A percentile compares a stretch with the other conserved stretches of the same genome.
Evolutionary conservation across 1,139 yeast species (phyloP).

Genomic region (Taiozyma sp.): DNA sequence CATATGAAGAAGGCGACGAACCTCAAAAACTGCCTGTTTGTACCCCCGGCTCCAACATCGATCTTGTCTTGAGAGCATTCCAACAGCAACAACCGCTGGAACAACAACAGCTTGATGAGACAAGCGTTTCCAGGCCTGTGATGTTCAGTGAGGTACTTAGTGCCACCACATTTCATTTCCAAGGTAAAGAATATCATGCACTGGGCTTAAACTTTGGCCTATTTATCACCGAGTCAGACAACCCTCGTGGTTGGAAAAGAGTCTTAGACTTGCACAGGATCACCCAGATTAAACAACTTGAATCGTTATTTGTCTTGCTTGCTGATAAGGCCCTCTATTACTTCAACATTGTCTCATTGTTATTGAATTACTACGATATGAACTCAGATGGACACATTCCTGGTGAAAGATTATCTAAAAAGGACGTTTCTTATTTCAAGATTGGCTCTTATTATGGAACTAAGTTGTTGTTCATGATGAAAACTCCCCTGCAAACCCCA

Average conservation of each 20-base stretch:
- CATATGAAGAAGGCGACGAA: constrained; percentile 51
- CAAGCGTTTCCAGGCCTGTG: constrained; percentile 44
- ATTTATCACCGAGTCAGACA: constrained; percentile 31
- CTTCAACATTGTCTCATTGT: constrained; percentile 42
- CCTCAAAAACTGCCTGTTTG: constrained; percentile 55
- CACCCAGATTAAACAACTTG: constrained; percentile 56
- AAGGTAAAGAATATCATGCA: constrained; percentile 31
- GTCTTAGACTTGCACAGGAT: constrained; percentile 51
- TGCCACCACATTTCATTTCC: constrained; percentile 30
- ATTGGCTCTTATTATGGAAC: constrained; percentile 60
- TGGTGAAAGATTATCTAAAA: constrained; percentile 30
- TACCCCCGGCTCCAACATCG: constrained; percentile 59
- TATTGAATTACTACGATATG: constrained; percentile 23
- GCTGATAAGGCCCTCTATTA: constrained; percentile 56
- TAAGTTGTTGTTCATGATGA: constrained; percentile 31
- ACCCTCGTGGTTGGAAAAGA: constrained; percentile 47
- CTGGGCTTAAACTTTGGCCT: constrained; percentile 44
- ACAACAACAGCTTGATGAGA: constrained; percentile 10
- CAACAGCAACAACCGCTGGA: constrained; percentile 21
- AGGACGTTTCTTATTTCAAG: constrained; percentile 47
- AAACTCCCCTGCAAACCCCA: constrained; percentile 12
- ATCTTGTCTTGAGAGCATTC: constrained; percentile 36
- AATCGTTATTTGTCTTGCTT: constrained; percentile 53
- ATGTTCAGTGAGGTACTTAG: constrained; percentile 32
- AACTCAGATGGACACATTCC: constrained; percentile 20